Conservation (phyloP, 345 rosid species). For the Isatis tinctoria region DNA sequence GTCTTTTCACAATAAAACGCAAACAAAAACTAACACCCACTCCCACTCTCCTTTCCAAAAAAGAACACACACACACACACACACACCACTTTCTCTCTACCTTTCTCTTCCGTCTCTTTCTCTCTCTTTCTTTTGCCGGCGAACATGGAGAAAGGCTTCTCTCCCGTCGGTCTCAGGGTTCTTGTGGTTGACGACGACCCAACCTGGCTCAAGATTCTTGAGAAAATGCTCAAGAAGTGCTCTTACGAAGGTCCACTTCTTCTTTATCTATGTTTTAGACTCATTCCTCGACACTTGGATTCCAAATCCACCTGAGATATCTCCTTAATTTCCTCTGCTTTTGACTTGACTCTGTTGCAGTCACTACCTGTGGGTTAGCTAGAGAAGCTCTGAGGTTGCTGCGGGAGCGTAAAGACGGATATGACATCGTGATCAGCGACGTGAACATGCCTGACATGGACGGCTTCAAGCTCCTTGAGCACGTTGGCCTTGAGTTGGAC, state of each 20-base stretch:
- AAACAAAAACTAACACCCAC: conserved; percentile 33
- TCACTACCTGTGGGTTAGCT: conserved; percentile 84
- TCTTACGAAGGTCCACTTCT: conserved; percentile 69
- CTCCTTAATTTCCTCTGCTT: background rate
- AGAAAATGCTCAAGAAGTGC: conserved; percentile 97
- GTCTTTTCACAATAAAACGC: conserved; percentile 29
- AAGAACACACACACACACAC: conserved; percentile 14
- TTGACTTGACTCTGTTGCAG: conserved; percentile 32
- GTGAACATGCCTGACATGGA: conserved; percentile 99
- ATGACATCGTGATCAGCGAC: conserved; percentile 89
- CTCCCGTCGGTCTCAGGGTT: conserved; percentile 89
- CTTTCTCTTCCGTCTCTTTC: background rate
- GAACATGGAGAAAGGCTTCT: conserved; percentile 63
- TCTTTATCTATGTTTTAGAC: background rate
- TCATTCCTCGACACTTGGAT: background rate
- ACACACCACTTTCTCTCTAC: background rate
- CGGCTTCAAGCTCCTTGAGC: conserved; percentile 94
- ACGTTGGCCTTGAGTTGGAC: conserved; percentile 93
- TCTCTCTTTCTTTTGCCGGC: conserved; percentile 13
- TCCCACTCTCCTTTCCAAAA: conserved; percentile 24
- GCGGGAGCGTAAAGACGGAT: conserved; percentile 86
- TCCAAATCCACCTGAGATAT: background rate
- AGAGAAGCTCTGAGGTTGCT: conserved; percentile 77
- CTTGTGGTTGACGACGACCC: conserved; percentile 97
- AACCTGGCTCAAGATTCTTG: conserved; percentile 95